Base-by-base conservation (phyloP, 202 grass and related monocot genomes). In the Schoenoplectus triqueter region DNA sequence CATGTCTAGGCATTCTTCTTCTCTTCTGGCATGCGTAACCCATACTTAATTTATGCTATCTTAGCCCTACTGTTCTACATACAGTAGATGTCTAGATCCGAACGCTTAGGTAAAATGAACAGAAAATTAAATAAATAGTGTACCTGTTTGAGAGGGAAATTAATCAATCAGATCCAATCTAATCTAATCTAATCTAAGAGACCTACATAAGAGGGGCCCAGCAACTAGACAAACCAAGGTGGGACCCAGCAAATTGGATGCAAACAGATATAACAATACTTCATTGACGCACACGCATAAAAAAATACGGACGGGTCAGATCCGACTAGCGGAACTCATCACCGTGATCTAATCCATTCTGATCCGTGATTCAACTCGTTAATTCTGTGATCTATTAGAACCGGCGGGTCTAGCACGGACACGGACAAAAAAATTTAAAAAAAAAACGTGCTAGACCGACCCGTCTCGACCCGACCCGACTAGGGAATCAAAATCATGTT, bases 231-330 rank as follows among this genome's bases (percentile, higher is more conserved):
- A 31, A 55, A 52, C 15, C 2, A 2, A 4, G 57, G 10, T 42
- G 40, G 80, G 80, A 18, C n/a, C 80, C 62, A 39, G 64, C 52
- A 22, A 66, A 39, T 65, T 82, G 71, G 47, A 75, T 73, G 47
- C 3, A 71, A 17, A 73, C 10, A 2, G 0, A 67, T 67, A 20
- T 31, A 3, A 20, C n/a, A 66, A 54, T 69, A 69, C 20, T 82
- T 69, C 2, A 44, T 82, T 82, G 63, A 83, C 80, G 31, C 31
- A 31, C 31, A 31, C 31, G 31, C 0, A 31, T 31, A 31, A 31
- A 31, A 31, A 31, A 31, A 31, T 31, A 0, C 1, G 31, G 31
- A 31, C 31, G 31, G 31, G 31, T 31, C 31, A 31, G 31, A 31
- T 31, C 31, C 31, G 31, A 31, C 31, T 31, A 31, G 31, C 31